These are phyloP conservation scores for Phytophthora melonis DNA, from an alignment of 352 stramenopile genomes.

Conservation along the genomic window DNA sequence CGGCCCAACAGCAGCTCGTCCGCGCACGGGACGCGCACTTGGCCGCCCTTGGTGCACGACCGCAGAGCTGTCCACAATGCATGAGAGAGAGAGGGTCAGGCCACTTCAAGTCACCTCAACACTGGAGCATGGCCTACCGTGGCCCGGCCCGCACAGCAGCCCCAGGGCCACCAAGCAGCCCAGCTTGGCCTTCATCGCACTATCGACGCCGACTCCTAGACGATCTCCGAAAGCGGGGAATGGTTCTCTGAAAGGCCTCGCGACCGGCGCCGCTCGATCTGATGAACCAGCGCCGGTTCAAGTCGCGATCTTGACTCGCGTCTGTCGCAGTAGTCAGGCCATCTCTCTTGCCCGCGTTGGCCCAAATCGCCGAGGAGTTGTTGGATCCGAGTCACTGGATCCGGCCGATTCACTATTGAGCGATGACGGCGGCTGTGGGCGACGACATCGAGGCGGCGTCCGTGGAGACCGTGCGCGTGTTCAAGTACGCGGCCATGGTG, in stretches of 20 bases:
- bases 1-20: conserved; percentile 55
- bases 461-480: conserved; percentile 38
- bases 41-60: conserved; percentile 57
- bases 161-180: background rate
- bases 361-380: background rate
- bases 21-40: conserved; percentile 58
- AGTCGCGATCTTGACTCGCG: conserved; percentile 4
- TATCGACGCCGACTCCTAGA: background rate
- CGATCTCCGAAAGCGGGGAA: background rate
- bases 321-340: conserved; percentile 9
- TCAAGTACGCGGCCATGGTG: conserved; percentile 64
- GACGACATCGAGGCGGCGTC: conserved; percentile 27
- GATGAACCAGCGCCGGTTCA: conserved; percentile 15
- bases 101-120: background rate
- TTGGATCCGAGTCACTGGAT: background rate
- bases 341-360: no score
- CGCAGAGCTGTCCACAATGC: conserved; percentile 14
- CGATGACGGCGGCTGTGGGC: conserved; percentile 19
- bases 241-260: conserved; percentile 5
- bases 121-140: conserved; percentile 15
- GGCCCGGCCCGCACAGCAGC: conserved; percentile 3
- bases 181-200: conserved; percentile 4
- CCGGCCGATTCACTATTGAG: background rate
- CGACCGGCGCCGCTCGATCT: background rate
- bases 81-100: background rate